Evolutionary conservation across 2,329 filamentous ascomycete species (phyloP).

Genomic region (Rhynchosporium secalis): DNA sequence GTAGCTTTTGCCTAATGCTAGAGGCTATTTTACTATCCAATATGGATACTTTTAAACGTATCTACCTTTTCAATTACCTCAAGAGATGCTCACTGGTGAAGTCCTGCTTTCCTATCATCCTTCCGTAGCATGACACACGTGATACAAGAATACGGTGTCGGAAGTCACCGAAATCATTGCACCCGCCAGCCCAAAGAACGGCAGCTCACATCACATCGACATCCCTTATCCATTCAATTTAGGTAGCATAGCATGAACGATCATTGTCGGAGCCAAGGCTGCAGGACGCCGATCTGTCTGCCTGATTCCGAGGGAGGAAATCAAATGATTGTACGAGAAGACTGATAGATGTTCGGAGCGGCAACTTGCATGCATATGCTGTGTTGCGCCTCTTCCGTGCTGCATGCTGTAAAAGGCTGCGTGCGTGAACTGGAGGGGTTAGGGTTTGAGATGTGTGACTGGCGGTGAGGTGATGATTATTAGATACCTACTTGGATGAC

Average conservation of each 20-base stretch:
- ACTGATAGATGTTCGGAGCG: slow-evolving; percentile 4
- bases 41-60: too few species aligned
- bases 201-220: background rate
- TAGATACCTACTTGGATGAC: background rate
- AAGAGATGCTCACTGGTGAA: background rate
- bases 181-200: background rate
- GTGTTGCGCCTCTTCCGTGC: background rate
- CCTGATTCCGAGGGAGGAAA: background rate
- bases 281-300: background rate
- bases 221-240: background rate
- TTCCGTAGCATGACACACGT: background rate
- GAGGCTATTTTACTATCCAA: too few species aligned
- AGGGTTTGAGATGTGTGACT: background rate
- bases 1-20: too few species aligned
- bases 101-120: background rate
- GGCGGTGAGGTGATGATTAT: background rate
- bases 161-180: background rate
- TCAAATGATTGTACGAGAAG: background rate
- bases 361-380: slow-evolving; percentile 12
- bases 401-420: background rate
- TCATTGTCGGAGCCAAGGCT: background rate
- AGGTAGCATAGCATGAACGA: background rate
- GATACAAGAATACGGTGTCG: background rate
- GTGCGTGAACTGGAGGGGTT: slow-evolving; percentile 11
- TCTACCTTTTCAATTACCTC: background rate